Percentiles rank a stretch among this genome's conserved stretches.
phyloP scores from a whole-genome alignment of 2,329 filamentous ascomycete genomes.

The Lachnellula subtilissima region DNA sequence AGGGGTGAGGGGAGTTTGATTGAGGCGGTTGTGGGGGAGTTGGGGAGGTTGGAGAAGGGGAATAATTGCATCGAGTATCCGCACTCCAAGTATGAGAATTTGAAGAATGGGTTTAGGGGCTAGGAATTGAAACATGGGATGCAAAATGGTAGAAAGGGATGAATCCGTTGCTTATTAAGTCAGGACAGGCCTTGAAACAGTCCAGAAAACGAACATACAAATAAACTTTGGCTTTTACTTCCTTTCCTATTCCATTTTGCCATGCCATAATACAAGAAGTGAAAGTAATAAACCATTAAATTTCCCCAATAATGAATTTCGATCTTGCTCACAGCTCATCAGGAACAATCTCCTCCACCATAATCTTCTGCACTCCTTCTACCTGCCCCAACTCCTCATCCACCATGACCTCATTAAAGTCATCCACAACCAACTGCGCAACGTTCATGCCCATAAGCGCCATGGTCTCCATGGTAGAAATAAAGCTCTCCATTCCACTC shows the following conservation, averaged over 20 bases:
- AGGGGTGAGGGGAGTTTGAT: slow-evolving; percentile 64
- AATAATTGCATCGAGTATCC: slow-evolving; percentile 61
- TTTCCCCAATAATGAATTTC: too few species aligned
- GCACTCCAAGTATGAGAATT: slow-evolving; percentile 65
- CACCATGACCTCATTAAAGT: slow-evolving; percentile 37
- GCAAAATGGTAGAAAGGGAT: too few species aligned
- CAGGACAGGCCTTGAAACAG: too few species aligned
- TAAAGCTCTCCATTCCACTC: slow-evolving; percentile 82
- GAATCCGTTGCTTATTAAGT: background rate
- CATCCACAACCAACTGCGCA: slow-evolving; percentile 64
- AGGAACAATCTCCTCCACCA: background rate
- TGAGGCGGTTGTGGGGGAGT: slow-evolving; percentile 51
- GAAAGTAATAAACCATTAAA: background rate
- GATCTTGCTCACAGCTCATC: background rate
- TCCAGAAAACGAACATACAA: too few species aligned
- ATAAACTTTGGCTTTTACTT: too few species aligned
- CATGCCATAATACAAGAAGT: background rate
- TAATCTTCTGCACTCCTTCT: background rate
- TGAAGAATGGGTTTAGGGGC: slow-evolving; percentile 51
- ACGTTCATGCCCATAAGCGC: slow-evolving; percentile 87
- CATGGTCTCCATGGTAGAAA: slow-evolving; percentile 96
- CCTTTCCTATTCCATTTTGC: too few species aligned
- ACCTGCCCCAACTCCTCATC: background rate
- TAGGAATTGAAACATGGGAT: slow-evolving; percentile 28
- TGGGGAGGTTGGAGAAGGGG: slow-evolving; percentile 51